A percentile compares a stretch with the other conserved stretches of the same genome.
Evolutionary conservation across 371 early-diverging fungal species (phyloP).

Genomic region (Dinochytrium kinnereticum): DNA sequence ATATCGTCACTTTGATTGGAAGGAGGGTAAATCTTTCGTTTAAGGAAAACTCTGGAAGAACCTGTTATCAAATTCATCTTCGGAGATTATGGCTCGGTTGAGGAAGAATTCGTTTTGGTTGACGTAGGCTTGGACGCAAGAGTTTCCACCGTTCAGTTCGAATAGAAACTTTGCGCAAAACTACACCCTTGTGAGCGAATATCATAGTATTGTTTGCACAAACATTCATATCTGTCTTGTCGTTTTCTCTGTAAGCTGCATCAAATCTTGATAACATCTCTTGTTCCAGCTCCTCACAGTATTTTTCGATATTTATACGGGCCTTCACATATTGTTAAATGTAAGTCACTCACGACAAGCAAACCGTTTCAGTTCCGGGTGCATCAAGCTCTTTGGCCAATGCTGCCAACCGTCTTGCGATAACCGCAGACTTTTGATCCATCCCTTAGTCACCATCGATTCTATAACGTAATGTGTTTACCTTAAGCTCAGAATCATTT

Average conservation of each 20-base stretch:
- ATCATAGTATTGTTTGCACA: not conserved
- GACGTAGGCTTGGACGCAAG: constrained; percentile 91
- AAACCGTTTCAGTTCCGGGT: constrained; percentile 74
- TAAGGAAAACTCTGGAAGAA: too few relatives aligned
- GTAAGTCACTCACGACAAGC: not conserved
- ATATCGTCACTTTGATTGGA: not conserved
- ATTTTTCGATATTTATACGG: constrained; percentile 81
- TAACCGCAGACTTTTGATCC: constrained; percentile 72
- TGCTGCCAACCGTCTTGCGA: constrained; percentile 81
- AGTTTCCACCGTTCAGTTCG: constrained; percentile 95
- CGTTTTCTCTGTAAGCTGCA: constrained; percentile 74
- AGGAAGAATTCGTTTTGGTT: constrained; percentile 97
- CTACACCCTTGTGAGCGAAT: constrained; percentile 46
- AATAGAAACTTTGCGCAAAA: constrained; percentile 82
- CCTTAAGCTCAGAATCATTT: constrained; percentile 86
- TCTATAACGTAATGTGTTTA: constrained; percentile 38
- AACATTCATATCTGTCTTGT: constrained; percentile 65
- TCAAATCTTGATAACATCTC: constrained; percentile 87
- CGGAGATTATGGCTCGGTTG: constrained; percentile 70
- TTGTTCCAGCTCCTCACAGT: constrained; percentile 90
- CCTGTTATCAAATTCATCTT: constrained; percentile 26
- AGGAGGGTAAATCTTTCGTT: not conserved
- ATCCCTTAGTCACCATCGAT: too few relatives aligned
- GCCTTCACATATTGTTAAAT: constrained; percentile 58
- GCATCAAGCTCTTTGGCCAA: constrained; percentile 90